Conservation (phyloP, 371 early-diverging fungal species). For the Saksenaea oblongispora region DNA sequence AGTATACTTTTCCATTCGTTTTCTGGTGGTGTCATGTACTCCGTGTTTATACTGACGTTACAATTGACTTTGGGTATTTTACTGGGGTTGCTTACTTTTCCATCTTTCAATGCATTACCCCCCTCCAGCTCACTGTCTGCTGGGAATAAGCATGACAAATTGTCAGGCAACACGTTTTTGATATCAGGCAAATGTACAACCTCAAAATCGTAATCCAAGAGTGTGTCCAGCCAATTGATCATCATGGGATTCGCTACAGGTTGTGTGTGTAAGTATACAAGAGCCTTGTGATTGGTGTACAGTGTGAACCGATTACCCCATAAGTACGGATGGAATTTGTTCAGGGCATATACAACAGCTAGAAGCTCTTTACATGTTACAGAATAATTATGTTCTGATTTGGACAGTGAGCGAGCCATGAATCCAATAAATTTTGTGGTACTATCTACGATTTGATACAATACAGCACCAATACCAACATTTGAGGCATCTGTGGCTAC, state of each 20-base stretch:
- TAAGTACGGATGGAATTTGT: constrained; percentile 29
- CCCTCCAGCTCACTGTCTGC: constrained; percentile 18
- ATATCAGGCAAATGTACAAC: too few species aligned
- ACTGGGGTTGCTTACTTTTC: too few species aligned
- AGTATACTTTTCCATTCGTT: constrained; percentile 11
- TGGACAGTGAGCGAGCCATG: constrained; percentile 12
- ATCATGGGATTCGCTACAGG: constrained; percentile 20
- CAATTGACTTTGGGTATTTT: constrained; percentile 31
- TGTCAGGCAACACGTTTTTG: too few species aligned
- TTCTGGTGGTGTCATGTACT: constrained; percentile 1
- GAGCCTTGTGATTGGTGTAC: constrained; percentile 2
- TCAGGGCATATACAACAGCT: constrained; percentile 21
- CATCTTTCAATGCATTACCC: too few species aligned
- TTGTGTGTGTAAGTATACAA: constrained; percentile 22
- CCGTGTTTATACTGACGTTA: constrained; percentile 10
- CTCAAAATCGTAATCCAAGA: too few species aligned
- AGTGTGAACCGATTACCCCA: constrained; percentile 27
- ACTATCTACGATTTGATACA: constrained; percentile 22
- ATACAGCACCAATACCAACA: constrained; percentile 32
- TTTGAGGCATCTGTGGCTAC: constrained; percentile 49
- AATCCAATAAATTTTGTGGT: constrained; percentile 21
- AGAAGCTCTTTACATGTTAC: constrained; percentile 15
- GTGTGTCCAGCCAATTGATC: constrained; percentile 24
- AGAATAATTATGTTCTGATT: constrained; percentile 21
- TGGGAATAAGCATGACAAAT: constrained; percentile 18